Base-by-base conservation (phyloP, 2,329 filamentous ascomycete genomes). In the Verticillium zaregamsianum region DNA sequence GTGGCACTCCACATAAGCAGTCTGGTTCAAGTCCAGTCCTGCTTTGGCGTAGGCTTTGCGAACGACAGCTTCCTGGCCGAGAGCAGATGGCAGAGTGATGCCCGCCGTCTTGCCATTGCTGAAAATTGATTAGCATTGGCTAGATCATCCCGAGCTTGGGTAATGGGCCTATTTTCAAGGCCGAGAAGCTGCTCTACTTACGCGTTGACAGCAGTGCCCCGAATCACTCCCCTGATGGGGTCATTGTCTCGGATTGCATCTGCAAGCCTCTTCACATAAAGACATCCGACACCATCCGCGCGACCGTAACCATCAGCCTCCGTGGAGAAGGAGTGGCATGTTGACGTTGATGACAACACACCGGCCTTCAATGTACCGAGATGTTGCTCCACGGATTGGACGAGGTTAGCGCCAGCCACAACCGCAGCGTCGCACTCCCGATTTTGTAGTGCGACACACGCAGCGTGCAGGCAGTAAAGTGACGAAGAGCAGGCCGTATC, bases 401-500 rank as follows among this genome's bases (percentile, higher is more conserved):
- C 74, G 5, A 76, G 59, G 65, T 78, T 77, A n/a, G 64, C 65
- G 8, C 72, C 74, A 2, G 66, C 75, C 0, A 77, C 73, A 9
- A 79, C 67, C 9, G 76, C 75, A 0, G 66, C 65, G 15, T 71
- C 66, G 12, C 70, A 73, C 28, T 77, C 75, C 0, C 68, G 62
- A 4, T 68, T 67, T 52, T 74, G 69, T 12, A 78, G 62, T 2
- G 73, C 71, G 28, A 67, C 62, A 33, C 67, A 66, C 11, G 68
- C 69, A 17, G 66, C 63, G 57, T 79, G 72, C 5, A 79, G 66
- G 1, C 71, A 70, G 3, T 72, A 68, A 11, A 78, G 62, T 25
- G 68, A 71, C n/a, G 70, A 70, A 0, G 75, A 78, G 63, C 77
- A 79, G 8, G 73, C 77, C 1, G 77, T 79, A 57, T 79, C 74